A percentile compares a stretch with the other conserved stretches of the same genome.
These are phyloP conservation scores for Populus hybrid DNA, from an alignment of 441 rosid genomes.

Conservation along the genomic window DNA sequence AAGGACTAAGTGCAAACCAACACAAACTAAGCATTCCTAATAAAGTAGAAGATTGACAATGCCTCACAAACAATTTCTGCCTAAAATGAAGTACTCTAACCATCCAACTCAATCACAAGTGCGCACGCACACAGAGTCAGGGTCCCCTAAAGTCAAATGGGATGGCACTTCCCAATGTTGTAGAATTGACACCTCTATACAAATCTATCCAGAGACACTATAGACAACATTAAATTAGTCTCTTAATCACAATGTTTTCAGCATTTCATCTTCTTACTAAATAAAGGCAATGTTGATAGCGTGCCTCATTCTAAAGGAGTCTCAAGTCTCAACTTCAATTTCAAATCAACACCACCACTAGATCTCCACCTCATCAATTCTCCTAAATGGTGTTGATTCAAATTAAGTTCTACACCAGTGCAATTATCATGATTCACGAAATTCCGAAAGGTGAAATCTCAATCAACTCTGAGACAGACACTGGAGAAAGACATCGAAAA, in stretches of 20 bases:
- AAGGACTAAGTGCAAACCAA: neutral
- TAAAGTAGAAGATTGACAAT: neutral
- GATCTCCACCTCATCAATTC: neutral
- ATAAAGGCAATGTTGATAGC: neutral
- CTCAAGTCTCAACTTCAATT: neutral
- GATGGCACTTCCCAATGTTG: neutral
- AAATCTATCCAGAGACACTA: neutral
- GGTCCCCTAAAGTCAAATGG: neutral
- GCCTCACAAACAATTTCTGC: neutral
- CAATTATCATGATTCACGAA: neutral
- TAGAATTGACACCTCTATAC: neutral
- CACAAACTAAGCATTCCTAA: neutral
- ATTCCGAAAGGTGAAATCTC: neutral
- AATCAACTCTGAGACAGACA: neutral
- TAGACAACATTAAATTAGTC: neutral
- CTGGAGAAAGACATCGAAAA: neutral
- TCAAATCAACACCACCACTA: neutral
- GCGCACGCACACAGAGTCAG: neutral
- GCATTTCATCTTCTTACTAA: neutral
- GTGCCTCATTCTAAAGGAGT: neutral
- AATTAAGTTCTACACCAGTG: neutral
- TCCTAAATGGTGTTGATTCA: neutral
- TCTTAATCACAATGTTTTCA: neutral
- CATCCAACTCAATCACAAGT: neutral
- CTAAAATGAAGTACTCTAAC: neutral